Conservation (phyloP, 805 yeast genomes). For the Candida parachauliodes region DNA sequence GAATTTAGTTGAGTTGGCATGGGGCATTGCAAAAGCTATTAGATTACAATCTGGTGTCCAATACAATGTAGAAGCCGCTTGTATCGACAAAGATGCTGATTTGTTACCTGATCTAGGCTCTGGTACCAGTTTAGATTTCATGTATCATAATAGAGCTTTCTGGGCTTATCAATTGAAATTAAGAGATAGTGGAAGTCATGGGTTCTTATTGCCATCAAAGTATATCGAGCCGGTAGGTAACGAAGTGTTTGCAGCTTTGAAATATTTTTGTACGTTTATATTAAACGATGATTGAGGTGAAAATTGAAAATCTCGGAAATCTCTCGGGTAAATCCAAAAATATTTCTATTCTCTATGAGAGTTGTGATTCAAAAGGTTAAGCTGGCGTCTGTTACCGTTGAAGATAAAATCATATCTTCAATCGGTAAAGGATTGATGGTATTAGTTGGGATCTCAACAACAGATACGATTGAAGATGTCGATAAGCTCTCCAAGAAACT, state of each 20-base stretch:
- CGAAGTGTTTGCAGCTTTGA: conserved; percentile 66
- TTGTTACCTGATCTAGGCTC: conserved; percentile 70
- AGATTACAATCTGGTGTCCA: conserved; percentile 58
- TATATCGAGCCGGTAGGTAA: conserved; percentile 72
- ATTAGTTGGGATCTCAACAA: conserved; percentile 77
- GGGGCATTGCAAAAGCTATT: conserved; percentile 73
- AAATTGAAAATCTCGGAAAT: no score
- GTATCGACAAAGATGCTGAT: conserved; percentile 75
- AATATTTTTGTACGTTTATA: conserved; percentile 51
- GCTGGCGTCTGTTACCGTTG: conserved; percentile 85
- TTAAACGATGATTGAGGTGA: conserved; percentile 24
- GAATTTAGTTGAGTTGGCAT: conserved; percentile 75
- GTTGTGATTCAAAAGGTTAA: conserved; percentile 90
- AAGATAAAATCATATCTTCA: conserved; percentile 61
- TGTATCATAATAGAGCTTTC: conserved; percentile 77
- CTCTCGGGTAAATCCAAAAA: no score
- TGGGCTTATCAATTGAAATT: conserved; percentile 85
- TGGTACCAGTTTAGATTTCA: conserved; percentile 76
- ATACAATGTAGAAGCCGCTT: conserved; percentile 73
- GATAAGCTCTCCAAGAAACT: conserved; percentile 66
- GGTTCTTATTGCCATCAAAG: conserved; percentile 71
- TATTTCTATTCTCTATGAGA: conserved; percentile 50
- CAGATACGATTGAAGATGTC: conserved; percentile 75
- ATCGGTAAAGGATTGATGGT: conserved; percentile 74
- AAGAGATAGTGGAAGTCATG: conserved; percentile 79